phyloP scores from a whole-genome alignment of 164 flowering plant genomes.

The Cinnamomum chago region DNA sequence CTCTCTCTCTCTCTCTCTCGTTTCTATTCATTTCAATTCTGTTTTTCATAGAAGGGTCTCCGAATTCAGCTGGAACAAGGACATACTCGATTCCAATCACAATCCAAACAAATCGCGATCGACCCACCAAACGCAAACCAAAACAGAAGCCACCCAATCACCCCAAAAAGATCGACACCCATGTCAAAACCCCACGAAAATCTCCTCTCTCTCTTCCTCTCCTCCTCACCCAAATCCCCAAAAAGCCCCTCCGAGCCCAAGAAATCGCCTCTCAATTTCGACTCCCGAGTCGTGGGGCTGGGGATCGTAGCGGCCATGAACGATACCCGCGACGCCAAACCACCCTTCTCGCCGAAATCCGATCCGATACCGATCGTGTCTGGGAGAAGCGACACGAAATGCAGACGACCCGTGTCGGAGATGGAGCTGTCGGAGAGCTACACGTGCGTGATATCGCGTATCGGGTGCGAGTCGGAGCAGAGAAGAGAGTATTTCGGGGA shows the following conservation, averaged over 20 bases:
- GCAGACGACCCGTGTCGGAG: constrained; percentile 19
- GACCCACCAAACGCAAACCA: neutral
- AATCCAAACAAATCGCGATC: neutral
- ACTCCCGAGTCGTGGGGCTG: constrained; percentile 32
- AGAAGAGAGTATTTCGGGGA: constrained; percentile 38
- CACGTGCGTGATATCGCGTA: constrained; percentile 51
- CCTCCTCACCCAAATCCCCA: constrained; percentile 15
- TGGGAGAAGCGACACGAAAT: constrained; percentile 13
- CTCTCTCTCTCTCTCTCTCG: neutral
- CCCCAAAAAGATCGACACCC: neutral
- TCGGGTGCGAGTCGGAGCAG: constrained; percentile 28
- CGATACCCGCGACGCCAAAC: constrained; percentile 12
- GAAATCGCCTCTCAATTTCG: constrained; percentile 28
- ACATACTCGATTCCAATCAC: neutral
- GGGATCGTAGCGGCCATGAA: constrained; percentile 54
- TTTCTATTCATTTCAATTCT: neutral
- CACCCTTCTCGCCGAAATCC: constrained; percentile 26
- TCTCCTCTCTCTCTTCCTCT: constrained; percentile 9
- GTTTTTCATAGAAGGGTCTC: neutral
- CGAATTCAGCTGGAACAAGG: neutral
- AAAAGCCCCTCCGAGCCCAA: constrained; percentile 1
- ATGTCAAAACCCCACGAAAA: neutral
- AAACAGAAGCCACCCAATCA: neutral
- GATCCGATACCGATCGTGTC: constrained; percentile 32
- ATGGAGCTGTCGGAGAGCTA: constrained; percentile 54